Evolutionary conservation across 2,329 filamentous ascomycete genomes (phyloP).

Genomic region (Zalaria sp.): DNA sequence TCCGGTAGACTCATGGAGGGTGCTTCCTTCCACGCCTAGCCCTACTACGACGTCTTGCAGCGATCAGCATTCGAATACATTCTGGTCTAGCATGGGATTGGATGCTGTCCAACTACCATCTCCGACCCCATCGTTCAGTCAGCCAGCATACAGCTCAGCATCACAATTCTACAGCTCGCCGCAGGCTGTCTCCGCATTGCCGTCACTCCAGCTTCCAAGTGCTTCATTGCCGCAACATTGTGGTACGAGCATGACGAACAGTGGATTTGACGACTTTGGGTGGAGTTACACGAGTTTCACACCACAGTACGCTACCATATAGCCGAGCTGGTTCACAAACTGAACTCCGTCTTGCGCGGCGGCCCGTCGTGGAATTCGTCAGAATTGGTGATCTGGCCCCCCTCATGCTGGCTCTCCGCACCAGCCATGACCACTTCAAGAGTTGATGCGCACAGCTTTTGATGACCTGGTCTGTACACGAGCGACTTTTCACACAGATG

Average conservation of each 20-base stretch:
- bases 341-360: neutral
- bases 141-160: slow-evolving; percentile 53
- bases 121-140: slow-evolving; percentile 66
- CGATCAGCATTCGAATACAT: slow-evolving; percentile 54
- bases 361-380: slow-evolving; percentile 6
- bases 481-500: slow-evolving; percentile 18
- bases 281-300: slow-evolving; percentile 83
- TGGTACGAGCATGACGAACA: slow-evolving; percentile 47
- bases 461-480: slow-evolving; percentile 24
- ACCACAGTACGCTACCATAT: slow-evolving; percentile 61
- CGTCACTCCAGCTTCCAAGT: slow-evolving; percentile 69
- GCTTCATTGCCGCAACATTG: slow-evolving; percentile 66
- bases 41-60: slow-evolving; percentile 52
- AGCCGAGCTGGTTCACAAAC: slow-evolving; percentile 40
- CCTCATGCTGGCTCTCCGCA: slow-evolving; percentile 15
- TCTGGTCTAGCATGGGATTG: slow-evolving; percentile 71
- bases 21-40: slow-evolving; percentile 78
- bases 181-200: slow-evolving; percentile 57
- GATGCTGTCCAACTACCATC: slow-evolving; percentile 59
- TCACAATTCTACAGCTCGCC: slow-evolving; percentile 65
- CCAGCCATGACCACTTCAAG: slow-evolving; percentile 10
- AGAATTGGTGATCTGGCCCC: slow-evolving; percentile 26
- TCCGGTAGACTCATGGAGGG: slow-evolving; percentile 76
- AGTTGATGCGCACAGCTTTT: slow-evolving; percentile 26
- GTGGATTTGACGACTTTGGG: slow-evolving; percentile 64